Percentiles rank a stretch among this genome's conserved stretches.
These are phyloP conservation scores for Ogataea zsoltii DNA, from an alignment of 805 yeast genomes.

Conservation along the genomic window DNA sequence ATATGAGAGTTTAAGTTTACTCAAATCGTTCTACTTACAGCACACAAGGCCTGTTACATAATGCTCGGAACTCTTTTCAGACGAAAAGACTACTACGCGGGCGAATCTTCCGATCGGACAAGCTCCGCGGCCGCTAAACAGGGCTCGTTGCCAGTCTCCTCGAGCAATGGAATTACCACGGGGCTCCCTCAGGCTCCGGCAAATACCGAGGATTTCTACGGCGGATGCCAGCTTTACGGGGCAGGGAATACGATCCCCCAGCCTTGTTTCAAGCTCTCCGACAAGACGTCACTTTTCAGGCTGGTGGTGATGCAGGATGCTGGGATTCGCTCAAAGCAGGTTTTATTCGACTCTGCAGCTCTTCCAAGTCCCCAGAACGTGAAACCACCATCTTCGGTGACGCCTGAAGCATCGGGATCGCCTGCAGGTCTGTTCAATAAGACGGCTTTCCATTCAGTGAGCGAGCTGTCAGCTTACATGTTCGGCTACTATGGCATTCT, in stretches of 20 bases:
- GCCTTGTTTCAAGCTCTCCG: slow-evolving; percentile 23
- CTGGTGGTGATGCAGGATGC: slow-evolving; percentile 50
- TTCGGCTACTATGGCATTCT: slow-evolving; percentile 57
- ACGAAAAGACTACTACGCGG: slow-evolving; percentile 15
- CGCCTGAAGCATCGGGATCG: not conserved
- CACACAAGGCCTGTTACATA: not conserved
- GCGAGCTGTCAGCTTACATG: slow-evolving; percentile 52
- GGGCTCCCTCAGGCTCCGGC: slow-evolving; percentile 3
- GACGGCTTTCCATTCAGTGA: slow-evolving; percentile 41
- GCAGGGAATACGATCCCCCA: slow-evolving; percentile 24
- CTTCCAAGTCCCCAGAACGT: slow-evolving; percentile 2
- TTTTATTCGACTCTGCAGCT: slow-evolving; percentile 47
- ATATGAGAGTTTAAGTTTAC: not conserved
- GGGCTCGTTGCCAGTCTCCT: too few relatives aligned
- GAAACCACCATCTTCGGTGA: not conserved
- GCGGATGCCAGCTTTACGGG: slow-evolving; percentile 50
- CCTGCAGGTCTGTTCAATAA: slow-evolving; percentile 19
- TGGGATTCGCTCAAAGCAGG: slow-evolving; percentile 50
- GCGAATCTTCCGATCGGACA: not conserved
- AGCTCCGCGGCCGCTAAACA: not conserved
- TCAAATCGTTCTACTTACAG: not conserved
- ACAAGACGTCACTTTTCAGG: slow-evolving; percentile 36
- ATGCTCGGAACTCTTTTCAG: slow-evolving; percentile 28
- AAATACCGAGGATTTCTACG: slow-evolving; percentile 43
- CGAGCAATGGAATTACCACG: not conserved